Evolutionary conservation across 805 yeast species (phyloP).

Genomic region (Saccharomycopsis sp.): DNA sequence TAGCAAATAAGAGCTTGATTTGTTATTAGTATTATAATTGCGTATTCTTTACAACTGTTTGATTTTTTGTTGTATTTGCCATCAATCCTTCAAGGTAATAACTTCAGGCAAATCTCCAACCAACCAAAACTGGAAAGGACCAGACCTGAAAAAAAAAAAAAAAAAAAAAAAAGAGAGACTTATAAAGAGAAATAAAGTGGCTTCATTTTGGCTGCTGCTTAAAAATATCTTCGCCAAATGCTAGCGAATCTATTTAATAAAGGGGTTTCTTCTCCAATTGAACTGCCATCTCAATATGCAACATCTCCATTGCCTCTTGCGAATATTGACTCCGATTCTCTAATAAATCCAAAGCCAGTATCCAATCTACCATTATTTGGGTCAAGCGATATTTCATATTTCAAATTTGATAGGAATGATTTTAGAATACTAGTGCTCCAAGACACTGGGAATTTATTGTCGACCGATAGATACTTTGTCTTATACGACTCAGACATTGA

Average conservation of each 20-base stretch:
- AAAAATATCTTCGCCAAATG: slow-evolving; percentile 1
- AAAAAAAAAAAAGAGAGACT: slow-evolving; percentile 4
- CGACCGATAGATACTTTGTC: slow-evolving; percentile 16
- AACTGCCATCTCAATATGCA: slow-evolving; percentile 15
- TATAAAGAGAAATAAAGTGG: no score
- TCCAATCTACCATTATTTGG: slow-evolving; percentile 17
- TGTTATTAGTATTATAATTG: no score
- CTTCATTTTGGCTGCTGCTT: background rate
- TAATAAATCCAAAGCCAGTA: background rate
- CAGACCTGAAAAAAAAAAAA: no score
- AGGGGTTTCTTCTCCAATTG: slow-evolving; percentile 13
- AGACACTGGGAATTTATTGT: slow-evolving; percentile 17
- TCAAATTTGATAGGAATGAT: slow-evolving; percentile 10
- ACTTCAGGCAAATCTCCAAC: no score
- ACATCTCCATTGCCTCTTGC: slow-evolving; percentile 13
- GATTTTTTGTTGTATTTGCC: no score
- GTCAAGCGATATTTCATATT: slow-evolving; percentile 4
- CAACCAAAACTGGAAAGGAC: no score
- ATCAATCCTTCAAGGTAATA: no score
- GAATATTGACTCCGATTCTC: slow-evolving; percentile 7
- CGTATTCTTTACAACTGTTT: no score
- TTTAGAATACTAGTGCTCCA: slow-evolving; percentile 19
- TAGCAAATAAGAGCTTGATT: no score
- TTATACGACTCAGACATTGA: slow-evolving; percentile 19
- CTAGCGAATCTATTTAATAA: slow-evolving; percentile 19